phyloP scores from a whole-genome alignment of 441 rosid genomes.

The Pelargonium australe region DNA sequence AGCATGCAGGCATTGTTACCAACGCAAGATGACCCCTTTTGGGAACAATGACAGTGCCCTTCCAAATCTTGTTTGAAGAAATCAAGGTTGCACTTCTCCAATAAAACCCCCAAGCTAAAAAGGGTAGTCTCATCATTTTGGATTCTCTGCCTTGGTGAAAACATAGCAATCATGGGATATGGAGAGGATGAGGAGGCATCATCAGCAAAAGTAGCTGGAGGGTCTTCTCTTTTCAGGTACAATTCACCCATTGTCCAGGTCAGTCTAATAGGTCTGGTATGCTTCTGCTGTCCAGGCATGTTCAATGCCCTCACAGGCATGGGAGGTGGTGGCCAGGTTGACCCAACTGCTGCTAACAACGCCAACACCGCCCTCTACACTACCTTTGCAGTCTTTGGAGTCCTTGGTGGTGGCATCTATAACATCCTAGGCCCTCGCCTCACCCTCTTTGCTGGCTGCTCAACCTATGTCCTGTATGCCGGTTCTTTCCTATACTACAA shows the following conservation, averaged over 20 bases:
- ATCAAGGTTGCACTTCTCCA: conserved; percentile 10
- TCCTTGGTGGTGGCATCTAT: neutral
- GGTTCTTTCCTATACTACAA: neutral
- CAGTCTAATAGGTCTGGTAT: conserved; percentile 1
- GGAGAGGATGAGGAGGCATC: conserved; percentile 26
- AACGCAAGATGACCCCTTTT: neutral
- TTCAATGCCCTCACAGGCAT: neutral
- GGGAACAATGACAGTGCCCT: conserved; percentile 5
- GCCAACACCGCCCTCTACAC: conserved; percentile 5
- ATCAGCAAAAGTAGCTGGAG: neutral
- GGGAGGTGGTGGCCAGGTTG: neutral
- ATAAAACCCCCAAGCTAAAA: neutral
- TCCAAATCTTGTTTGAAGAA: conserved; percentile 9
- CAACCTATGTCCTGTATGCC: neutral
- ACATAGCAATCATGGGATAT: conserved; percentile 25
- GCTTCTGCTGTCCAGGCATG: conserved; percentile 3
- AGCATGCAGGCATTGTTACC: neutral
- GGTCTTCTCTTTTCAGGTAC: conserved; percentile 3
- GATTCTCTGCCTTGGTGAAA: conserved; percentile 10
- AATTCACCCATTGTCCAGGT: neutral
- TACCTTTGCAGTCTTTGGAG: neutral
- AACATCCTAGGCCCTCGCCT: neutral
- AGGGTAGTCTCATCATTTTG: neutral
- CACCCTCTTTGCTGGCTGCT: conserved; percentile 2
- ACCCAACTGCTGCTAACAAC: neutral